Conservation (phyloP, 345 rosid genomes). For the Capsella bursapastoris region DNA sequence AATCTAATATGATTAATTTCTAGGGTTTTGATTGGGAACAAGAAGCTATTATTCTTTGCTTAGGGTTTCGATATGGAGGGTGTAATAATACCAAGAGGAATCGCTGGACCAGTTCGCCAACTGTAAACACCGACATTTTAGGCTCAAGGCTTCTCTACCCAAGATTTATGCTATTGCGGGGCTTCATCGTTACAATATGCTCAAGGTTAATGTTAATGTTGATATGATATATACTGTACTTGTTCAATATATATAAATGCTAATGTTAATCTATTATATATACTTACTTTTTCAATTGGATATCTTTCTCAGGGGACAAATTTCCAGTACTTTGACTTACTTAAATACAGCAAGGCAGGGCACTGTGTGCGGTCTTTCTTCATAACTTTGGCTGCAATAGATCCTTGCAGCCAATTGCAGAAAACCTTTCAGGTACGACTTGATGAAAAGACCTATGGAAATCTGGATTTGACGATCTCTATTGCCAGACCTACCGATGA, state of each 20-base stretch:
- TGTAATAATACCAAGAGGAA: neutral
- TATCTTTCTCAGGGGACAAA: neutral
- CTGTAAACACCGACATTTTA: neutral
- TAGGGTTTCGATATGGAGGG: slow-evolving; percentile 4
- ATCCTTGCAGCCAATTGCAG: too few relatives aligned
- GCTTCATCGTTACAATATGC: slow-evolving; percentile 14
- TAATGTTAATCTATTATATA: too few relatives aligned
- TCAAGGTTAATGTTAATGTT: neutral
- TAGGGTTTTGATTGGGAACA: neutral
- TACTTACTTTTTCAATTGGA: too few relatives aligned
- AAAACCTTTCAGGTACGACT: neutral
- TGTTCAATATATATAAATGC: too few relatives aligned
- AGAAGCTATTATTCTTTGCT: neutral
- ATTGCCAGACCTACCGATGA: neutral
- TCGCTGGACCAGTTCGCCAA: neutral
- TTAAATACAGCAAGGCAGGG: neutral
- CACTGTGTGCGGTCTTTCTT: neutral
- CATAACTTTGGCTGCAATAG: neutral
- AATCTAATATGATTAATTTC: neutral
- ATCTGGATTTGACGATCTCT: neutral
- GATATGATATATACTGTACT: too few relatives aligned
- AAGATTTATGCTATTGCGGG: neutral
- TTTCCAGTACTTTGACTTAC: neutral
- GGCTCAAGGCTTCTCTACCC: neutral
- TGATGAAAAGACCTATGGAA: neutral